Evolutionary conservation across 805 yeast genomes (phyloP).

Genomic region (Jamesozyma lodderae): DNA sequence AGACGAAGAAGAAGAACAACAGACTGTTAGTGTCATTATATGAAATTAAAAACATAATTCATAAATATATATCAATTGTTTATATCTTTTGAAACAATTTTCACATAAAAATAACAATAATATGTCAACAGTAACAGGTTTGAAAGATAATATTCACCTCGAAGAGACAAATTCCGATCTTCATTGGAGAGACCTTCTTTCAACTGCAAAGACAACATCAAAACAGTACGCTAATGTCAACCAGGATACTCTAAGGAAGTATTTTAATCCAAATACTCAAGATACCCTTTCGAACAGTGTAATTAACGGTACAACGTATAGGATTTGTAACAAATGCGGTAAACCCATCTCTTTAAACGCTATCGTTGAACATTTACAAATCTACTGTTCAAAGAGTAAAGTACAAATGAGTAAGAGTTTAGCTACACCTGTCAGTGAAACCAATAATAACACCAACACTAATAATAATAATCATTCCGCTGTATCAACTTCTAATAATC

Average conservation of each 20-base stretch:
- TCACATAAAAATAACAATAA: too few relatives aligned
- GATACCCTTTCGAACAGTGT: background rate
- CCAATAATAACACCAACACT: constrained; percentile 5
- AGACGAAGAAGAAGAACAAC: too few relatives aligned
- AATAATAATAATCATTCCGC: background rate
- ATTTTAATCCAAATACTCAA: constrained; percentile 21
- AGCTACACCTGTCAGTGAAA: background rate
- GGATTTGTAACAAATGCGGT: constrained; percentile 28
- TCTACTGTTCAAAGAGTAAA: constrained; percentile 19
- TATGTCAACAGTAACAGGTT: constrained; percentile 1
- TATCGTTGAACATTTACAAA: constrained; percentile 25
- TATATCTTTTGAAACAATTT: too few relatives aligned
- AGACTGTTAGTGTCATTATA: too few relatives aligned
- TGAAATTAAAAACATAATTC: too few relatives aligned
- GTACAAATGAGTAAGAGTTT: background rate
- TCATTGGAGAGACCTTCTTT: constrained; percentile 18
- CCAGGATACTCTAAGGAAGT: constrained; percentile 9
- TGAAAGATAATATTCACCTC: background rate
- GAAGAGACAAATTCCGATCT: too few relatives aligned
- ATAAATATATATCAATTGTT: too few relatives aligned
- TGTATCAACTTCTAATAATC: background rate
- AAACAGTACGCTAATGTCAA: constrained; percentile 7
- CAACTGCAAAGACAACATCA: background rate
- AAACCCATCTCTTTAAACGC: constrained; percentile 24
- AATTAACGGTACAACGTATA: constrained; percentile 14